These are phyloP conservation scores for Globisporangium cystogenes DNA, from an alignment of 352 stramenopile species.

Conservation along the genomic window DNA sequence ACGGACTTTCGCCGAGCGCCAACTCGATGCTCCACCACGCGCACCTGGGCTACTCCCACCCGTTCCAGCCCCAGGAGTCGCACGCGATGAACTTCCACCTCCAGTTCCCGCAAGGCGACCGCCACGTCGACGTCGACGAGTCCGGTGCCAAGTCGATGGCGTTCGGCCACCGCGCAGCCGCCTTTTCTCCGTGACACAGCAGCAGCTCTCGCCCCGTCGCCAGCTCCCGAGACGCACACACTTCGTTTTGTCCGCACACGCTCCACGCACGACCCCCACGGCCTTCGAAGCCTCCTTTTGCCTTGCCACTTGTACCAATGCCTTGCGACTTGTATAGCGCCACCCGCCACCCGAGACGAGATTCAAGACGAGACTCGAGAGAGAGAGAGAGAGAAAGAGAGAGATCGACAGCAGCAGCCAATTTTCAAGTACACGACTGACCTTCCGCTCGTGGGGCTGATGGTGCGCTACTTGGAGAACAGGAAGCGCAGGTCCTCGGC, in stretches of 20 bases:
- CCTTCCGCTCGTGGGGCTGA: no score
- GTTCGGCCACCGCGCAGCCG: no score
- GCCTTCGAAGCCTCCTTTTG: conserved; percentile 1
- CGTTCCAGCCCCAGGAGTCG: conserved; percentile 3
- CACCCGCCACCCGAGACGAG: no score
- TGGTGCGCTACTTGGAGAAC: conserved; percentile 47
- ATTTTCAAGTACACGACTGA: no score
- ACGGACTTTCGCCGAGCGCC: no score
- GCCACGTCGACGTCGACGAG: no score
- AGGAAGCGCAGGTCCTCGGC: conserved; percentile 93
- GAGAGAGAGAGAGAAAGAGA: neutral
- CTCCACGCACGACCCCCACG: neutral
- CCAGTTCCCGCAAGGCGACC: neutral
- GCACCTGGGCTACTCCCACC: conserved; percentile 3
- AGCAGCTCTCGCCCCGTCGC: conserved; percentile 13
- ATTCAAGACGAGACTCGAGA: no score
- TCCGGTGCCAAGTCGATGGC: no score
- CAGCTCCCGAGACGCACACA: no score
- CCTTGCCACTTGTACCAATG: neutral
- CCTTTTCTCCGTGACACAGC: no score
- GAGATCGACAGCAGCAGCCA: no score
- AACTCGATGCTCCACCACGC: conserved; percentile 1
- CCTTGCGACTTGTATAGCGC: no score
- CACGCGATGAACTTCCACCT: conserved; percentile 15
- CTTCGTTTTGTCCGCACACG: neutral